Conservation (phyloP, 2,329 filamentous ascomycete species). For the Alternaria brassicicola region DNA sequence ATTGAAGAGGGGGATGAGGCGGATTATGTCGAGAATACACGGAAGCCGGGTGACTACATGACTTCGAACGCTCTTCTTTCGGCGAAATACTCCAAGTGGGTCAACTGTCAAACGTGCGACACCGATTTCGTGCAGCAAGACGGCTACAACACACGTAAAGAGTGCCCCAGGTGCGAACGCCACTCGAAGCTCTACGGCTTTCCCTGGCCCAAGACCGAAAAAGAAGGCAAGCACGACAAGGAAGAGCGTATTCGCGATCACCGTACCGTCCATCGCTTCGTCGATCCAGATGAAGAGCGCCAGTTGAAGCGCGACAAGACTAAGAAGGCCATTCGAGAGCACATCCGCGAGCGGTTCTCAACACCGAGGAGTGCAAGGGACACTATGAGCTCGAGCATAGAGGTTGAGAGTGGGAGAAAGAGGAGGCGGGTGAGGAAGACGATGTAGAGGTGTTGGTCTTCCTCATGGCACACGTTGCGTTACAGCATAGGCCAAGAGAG, state of each 20-base stretch:
- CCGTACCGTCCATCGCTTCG: slow-evolving; percentile 82
- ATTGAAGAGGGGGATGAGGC: slow-evolving; percentile 28
- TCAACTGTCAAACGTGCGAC: slow-evolving; percentile 84
- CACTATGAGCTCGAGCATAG: slow-evolving; percentile 35
- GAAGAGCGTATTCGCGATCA: slow-evolving; percentile 78
- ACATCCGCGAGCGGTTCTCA: slow-evolving; percentile 33
- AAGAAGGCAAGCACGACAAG: slow-evolving; percentile 73
- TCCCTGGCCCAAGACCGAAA: slow-evolving; percentile 94
- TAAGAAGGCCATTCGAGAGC: slow-evolving; percentile 32
- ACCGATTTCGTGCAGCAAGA: slow-evolving; percentile 85
- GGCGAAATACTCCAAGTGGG: slow-evolving; percentile 80
- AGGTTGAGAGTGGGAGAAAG: slow-evolving; percentile 28
- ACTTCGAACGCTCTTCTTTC: slow-evolving; percentile 77
- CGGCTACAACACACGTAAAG: slow-evolving; percentile 80
- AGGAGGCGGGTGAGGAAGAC: slow-evolving; percentile 37
- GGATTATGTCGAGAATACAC: slow-evolving; percentile 36
- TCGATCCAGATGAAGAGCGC: slow-evolving; percentile 70
- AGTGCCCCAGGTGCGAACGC: slow-evolving; percentile 90
- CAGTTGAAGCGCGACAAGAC: slow-evolving; percentile 39
- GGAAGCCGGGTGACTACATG: slow-evolving; percentile 67
- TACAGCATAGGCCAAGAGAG: neutral
- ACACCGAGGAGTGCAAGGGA: slow-evolving; percentile 36
- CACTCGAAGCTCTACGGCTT: slow-evolving; percentile 96
- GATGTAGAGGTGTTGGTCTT: slow-evolving; percentile 29
- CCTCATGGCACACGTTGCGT: neutral